Evolutionary conservation across 139 green algal genomes (phyloP).

Genomic region (Yamagishiella unicocca): DNA sequence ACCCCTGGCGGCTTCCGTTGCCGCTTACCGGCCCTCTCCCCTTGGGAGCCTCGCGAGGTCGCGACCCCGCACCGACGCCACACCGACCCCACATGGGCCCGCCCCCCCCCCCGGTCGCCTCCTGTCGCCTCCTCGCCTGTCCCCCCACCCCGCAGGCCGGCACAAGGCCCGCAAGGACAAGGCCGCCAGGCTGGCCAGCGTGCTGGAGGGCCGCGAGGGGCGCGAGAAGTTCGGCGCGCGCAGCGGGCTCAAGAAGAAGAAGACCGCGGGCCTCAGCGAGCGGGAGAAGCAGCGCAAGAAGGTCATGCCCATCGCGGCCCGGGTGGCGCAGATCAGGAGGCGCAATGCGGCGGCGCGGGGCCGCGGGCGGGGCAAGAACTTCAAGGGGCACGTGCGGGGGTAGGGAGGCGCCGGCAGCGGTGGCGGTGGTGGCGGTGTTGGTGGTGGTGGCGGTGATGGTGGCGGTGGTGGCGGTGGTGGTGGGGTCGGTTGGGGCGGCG

Average conservation of each 20-base stretch:
- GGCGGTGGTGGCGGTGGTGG: too few species aligned
- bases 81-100: too few species aligned
- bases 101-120: not conserved
- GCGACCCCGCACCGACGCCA: too few species aligned
- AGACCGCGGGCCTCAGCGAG: constrained; percentile 85
- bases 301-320: constrained; percentile 88
- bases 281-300: constrained; percentile 93
- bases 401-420: too few species aligned
- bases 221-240: constrained; percentile 84
- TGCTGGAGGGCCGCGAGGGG: constrained; percentile 88
- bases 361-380: constrained; percentile 72
- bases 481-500: too few species aligned
- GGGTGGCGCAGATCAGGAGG: constrained; percentile 73
- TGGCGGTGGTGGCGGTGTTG: too few species aligned
- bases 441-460: too few species aligned
- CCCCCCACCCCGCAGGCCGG: constrained; percentile 31
- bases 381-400: constrained; percentile 78
- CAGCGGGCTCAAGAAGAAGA: constrained; percentile 88
- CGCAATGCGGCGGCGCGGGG: constrained; percentile 51
- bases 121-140: too few species aligned
- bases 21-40: too few species aligned
- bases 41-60: too few species aligned
- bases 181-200: constrained; percentile 81
- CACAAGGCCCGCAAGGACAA: constrained; percentile 78
- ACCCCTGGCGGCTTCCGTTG: too few species aligned